Conservation (phyloP, 768 basidiomycete genomes). For the Chiua virens region DNA sequence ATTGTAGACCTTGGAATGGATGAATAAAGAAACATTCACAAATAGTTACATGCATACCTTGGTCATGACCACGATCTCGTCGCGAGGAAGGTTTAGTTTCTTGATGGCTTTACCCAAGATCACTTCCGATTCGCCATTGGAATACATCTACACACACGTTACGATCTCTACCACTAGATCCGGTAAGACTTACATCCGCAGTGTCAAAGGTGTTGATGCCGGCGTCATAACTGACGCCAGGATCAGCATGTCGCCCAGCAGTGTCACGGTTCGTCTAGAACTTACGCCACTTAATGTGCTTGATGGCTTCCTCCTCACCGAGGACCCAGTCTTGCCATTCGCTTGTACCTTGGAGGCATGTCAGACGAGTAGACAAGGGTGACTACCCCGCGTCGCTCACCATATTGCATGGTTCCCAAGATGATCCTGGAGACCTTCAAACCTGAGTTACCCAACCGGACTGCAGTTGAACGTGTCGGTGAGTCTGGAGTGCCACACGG, state of each 20-base stretch:
- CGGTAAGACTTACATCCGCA: conserved; percentile 25
- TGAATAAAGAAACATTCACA: background rate
- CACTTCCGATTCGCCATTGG: conserved; percentile 63
- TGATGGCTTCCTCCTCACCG: conserved; percentile 42
- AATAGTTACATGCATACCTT: conserved; percentile 42
- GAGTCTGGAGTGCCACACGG: background rate
- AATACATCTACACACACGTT: conserved; percentile 48
- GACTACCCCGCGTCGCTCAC: conserved; percentile 13
- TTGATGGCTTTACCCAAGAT: conserved; percentile 77
- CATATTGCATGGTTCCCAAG: conserved; percentile 50
- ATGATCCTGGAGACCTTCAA: conserved; percentile 52
- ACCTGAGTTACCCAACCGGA: conserved; percentile 47
- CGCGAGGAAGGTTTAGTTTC: conserved; percentile 60
- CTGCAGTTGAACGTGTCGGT: conserved; percentile 16
- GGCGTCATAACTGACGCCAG: conserved; percentile 29
- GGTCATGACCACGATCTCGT: conserved; percentile 76
- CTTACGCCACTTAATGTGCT: conserved; percentile 50
- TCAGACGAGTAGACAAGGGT: background rate
- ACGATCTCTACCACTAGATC: background rate
- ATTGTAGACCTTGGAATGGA: conserved; percentile 42
- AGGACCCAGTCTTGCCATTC: conserved; percentile 57
- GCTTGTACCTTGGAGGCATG: conserved; percentile 16
- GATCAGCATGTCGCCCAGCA: no score
- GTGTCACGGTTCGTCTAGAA: background rate
- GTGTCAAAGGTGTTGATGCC: conserved; percentile 39